A percentile compares a stretch with the other conserved stretches of the same genome.
Evolutionary conservation across 331 rosid genomes (phyloP).

Genomic region (Cucumis variabilis): DNA sequence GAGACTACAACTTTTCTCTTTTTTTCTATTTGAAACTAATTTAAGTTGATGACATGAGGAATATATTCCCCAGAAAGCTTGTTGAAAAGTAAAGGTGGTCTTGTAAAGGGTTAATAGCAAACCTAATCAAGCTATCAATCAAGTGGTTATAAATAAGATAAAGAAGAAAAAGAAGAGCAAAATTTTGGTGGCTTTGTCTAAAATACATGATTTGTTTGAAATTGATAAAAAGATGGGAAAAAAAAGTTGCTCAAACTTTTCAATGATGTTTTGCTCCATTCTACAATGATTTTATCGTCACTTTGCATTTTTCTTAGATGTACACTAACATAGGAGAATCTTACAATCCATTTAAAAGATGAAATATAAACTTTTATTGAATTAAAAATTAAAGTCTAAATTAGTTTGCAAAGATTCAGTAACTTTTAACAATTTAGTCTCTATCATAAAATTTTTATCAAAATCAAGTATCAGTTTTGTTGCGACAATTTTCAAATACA

Average conservation of each 20-base stretch:
- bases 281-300: not conserved
- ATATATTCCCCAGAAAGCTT: not conserved
- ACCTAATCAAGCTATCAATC: conserved; percentile 6
- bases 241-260: conserved; percentile 14
- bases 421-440: too few species aligned
- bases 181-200: not conserved
- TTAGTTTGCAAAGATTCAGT: too few species aligned
- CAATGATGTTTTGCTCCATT: not conserved
- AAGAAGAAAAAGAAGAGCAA: not conserved
- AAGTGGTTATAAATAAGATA: not conserved
- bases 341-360: too few species aligned
- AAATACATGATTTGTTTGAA: not conserved
- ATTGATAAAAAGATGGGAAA: not conserved
- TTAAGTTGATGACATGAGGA: not conserved
- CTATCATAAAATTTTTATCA: too few species aligned
- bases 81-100: not conserved
- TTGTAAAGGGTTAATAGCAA: not conserved
- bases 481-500: too few species aligned
- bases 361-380: too few species aligned
- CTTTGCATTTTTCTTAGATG: not conserved
- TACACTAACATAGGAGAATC: too few species aligned
- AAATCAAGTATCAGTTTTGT: too few species aligned
- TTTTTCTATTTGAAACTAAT: not conserved
- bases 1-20: not conserved
- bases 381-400: too few species aligned